A percentile compares a stretch with the other conserved stretches of the same genome.
Conservation (phyloP, 2,329 filamentous ascomycete species). For the Neopestalotiopsis sp. region DNA sequence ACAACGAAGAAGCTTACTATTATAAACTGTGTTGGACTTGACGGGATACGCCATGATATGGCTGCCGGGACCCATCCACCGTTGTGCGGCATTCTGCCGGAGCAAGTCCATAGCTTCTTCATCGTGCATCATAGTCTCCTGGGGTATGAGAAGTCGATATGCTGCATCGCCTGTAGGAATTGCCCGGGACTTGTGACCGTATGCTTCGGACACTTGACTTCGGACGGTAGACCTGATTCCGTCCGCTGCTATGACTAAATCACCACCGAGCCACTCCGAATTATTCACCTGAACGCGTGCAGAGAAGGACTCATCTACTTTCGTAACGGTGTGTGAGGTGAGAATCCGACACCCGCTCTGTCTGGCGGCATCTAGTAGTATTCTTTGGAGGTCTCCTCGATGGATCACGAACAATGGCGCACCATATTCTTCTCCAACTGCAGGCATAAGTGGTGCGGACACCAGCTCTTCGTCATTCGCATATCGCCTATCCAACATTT, state of each 20-base stretch:
- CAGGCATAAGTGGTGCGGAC: constrained; percentile 26
- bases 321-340: constrained; percentile 31
- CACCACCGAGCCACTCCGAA: background rate
- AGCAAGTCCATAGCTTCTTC: too few relatives aligned
- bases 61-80: too few relatives aligned
- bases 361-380: constrained; percentile 27
- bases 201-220: too few relatives aligned
- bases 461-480: constrained; percentile 31
- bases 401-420: constrained; percentile 32
- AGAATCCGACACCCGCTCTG: constrained; percentile 27
- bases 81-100: too few relatives aligned
- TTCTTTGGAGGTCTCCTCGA: constrained; percentile 32
- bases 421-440: constrained; percentile 27
- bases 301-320: constrained; percentile 30
- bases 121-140: too few relatives aligned
- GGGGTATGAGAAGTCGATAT: too few relatives aligned
- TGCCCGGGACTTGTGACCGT: too few relatives aligned
- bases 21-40: too few relatives aligned
- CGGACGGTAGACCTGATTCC: too few relatives aligned
- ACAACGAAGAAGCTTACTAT: too few relatives aligned
- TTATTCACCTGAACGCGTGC: constrained; percentile 27
- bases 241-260: background rate
- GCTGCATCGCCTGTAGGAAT: too few relatives aligned
- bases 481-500: constrained; percentile 18
- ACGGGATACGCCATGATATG: too few relatives aligned